Conservation (phyloP, 257 asterid genomes). For the Solanum bulbocastanum region DNA sequence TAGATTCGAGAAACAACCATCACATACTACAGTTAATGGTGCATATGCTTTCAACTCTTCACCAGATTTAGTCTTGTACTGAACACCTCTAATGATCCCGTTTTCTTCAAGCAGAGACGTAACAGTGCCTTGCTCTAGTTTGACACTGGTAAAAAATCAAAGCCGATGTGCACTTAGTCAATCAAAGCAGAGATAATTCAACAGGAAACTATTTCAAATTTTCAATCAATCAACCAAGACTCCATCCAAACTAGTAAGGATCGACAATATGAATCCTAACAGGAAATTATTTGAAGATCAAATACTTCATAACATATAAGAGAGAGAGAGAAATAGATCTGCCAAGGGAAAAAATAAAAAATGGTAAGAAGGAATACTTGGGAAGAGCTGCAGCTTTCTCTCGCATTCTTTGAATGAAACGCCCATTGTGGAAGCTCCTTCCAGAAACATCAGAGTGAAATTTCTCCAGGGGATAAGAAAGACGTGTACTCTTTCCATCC, state of each 20-base stretch:
- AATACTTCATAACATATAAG: not conserved
- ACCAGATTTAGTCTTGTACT: slow-evolving; percentile 44
- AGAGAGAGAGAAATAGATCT: not conserved
- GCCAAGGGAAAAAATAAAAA: not conserved
- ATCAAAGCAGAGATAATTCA: not conserved
- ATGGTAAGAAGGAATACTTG: slow-evolving; percentile 32
- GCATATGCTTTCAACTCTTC: slow-evolving; percentile 45
- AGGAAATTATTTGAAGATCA: not conserved
- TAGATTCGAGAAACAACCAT: slow-evolving; percentile 68
- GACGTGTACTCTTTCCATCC: slow-evolving; percentile 73
- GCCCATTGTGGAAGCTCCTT: slow-evolving; percentile 90
- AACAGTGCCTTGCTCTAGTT: slow-evolving; percentile 59
- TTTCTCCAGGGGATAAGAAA: slow-evolving; percentile 78
- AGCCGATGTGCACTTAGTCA: not conserved
- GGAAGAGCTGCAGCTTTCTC: slow-evolving; percentile 80
- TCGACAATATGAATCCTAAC: not conserved
- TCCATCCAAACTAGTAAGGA: not conserved
- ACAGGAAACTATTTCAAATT: not conserved
- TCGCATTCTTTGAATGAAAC: slow-evolving; percentile 84
- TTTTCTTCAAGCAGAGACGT: slow-evolving; percentile 52
- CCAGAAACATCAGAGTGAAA: slow-evolving; percentile 81
- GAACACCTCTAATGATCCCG: slow-evolving; percentile 49
- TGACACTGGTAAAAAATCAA: slow-evolving; percentile 34
- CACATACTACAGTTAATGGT: slow-evolving; percentile 59
- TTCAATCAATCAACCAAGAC: not conserved